Base-by-base conservation (phyloP, 768 basidiomycete genomes). In the Tylopilus subfusipes region DNA sequence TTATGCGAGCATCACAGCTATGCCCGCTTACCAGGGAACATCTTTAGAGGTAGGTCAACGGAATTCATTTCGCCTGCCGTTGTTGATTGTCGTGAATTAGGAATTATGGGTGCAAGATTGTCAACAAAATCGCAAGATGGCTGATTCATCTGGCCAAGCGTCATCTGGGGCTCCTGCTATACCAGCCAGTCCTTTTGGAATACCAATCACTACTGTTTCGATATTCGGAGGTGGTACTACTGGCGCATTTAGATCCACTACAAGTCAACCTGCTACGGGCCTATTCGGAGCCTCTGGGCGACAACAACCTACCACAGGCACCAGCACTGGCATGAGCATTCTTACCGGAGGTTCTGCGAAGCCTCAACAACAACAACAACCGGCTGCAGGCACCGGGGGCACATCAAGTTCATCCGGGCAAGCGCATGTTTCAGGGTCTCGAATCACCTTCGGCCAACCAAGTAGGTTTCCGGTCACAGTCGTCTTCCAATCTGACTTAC, bases 51-150 rank as follows among this genome's bases (percentile, higher is more conserved):
- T 84, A 59, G 43, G 76, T 45, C 7, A 27, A 27, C 25, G 25
- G 46, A 24, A 48, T 36, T 19, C 5, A 9, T 46, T 30, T 16
- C 19, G 5, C 14, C 31, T 2, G 13, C 47, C 25, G 38, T 43
- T 38, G 30, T 9, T 60, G 25, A 57, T 5, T 31, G 22, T 29
- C 10, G 30, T 11, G 30, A 12, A 52, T 21, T 55, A 89, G 86
- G 88, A 90, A 78, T 67, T 91, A 39, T 82, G 86, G 42, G 51
- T 80, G 19, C 86, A 89, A 80, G 88, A 91, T 64, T 90, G 90
- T 57, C 68, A 75, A n/a, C 85, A 86, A 63, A 81, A 81, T 45
- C 80, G 87, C 14, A 90, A 90, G 71, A 83, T 83, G 5, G 85
- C 82, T 16, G 72, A 72, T 48, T 77, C 79, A 31, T 90, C 88